Percentiles rank a stretch among this genome's conserved stretches.
Evolutionary conservation across 768 basidiomycete species (phyloP).

Genomic region (Leccinum boreale): DNA sequence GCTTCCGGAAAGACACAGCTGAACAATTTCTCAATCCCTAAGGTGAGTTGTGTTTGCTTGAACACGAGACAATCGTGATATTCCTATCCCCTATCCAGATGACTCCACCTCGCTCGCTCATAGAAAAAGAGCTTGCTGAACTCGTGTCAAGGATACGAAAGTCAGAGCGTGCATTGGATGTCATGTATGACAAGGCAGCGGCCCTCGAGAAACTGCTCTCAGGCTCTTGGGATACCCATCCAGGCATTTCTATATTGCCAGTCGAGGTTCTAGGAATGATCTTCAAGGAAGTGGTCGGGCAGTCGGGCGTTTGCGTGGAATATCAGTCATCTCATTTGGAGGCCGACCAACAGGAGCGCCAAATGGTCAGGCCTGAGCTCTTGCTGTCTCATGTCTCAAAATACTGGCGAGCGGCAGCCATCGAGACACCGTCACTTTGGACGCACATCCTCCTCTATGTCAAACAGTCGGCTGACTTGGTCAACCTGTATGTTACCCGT

Average conservation of each 20-base stretch:
- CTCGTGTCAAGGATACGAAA: slow-evolving; percentile 21
- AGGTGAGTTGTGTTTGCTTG: slow-evolving; percentile 11
- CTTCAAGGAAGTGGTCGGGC: slow-evolving; percentile 17
- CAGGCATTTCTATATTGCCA: slow-evolving; percentile 21
- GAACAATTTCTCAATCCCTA: neutral
- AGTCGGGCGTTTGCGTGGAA: neutral
- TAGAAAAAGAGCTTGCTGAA: slow-evolving; percentile 13
- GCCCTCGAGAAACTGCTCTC: slow-evolving; percentile 9
- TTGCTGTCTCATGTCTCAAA: slow-evolving; percentile 41
- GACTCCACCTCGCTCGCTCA: slow-evolving; percentile 2
- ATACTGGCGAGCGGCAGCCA: slow-evolving; percentile 40
- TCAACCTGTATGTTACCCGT: slow-evolving; percentile 27
- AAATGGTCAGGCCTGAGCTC: slow-evolving; percentile 26
- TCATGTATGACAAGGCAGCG: slow-evolving; percentile 19
- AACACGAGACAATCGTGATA: neutral
- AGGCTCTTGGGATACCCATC: neutral
- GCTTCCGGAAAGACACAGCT: neutral
- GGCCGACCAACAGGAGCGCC: slow-evolving; percentile 7
- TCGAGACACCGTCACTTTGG: slow-evolving; percentile 41
- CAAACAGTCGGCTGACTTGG: slow-evolving; percentile 24
- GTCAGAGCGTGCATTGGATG: slow-evolving; percentile 15
- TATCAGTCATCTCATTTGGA: slow-evolving; percentile 1
- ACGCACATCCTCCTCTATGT: slow-evolving; percentile 26
- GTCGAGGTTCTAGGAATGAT: slow-evolving; percentile 27
- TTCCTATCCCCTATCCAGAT: slow-evolving; percentile 4